Evolutionary conservation across 148 eudicot genomes (phyloP).

Genomic region (Rheum nobile): DNA sequence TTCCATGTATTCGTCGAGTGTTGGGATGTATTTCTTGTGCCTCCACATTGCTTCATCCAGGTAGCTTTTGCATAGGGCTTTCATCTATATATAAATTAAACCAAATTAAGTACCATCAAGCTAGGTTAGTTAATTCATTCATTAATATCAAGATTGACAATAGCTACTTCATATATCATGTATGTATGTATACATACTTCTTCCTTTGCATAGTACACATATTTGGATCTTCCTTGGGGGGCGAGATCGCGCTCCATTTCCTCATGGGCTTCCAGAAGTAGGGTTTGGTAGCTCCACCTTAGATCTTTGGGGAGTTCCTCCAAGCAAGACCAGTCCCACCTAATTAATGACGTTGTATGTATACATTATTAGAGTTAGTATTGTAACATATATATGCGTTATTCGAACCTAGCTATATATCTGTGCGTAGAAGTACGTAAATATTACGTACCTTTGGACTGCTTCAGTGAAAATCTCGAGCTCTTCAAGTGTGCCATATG

Average conservation of each 20-base stretch:
- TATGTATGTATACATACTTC: conserved; percentile 11
- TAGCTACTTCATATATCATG: no score
- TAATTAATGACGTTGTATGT: no score
- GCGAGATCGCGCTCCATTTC: conserved; percentile 18
- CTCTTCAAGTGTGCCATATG: not conserved
- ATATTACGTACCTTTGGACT: conserved; percentile 22
- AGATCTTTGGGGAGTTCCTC: conserved; percentile 15
- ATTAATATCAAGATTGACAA: no score
- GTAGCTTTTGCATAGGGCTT: conserved; percentile 7
- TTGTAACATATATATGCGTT: no score
- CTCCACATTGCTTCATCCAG: conserved; percentile 19
- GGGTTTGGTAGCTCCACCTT: conserved; percentile 10
- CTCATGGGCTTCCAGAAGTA: conserved; percentile 8
- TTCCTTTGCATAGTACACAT: conserved; percentile 6
- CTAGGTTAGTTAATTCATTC: no score
- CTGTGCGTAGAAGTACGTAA: no score
- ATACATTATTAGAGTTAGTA: no score
- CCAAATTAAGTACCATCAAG: no score
- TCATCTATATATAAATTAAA: no score
- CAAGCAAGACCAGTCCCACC: conserved; percentile 18
- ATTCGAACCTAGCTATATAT: no score
- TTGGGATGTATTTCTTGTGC: conserved; percentile 7
- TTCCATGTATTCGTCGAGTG: conserved; percentile 11
- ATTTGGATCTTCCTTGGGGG: conserved; percentile 11
- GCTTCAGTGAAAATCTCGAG: conserved; percentile 7